Base-by-base conservation (phyloP, 257 asterid species). In the Solanum megistacrolobum region DNA sequence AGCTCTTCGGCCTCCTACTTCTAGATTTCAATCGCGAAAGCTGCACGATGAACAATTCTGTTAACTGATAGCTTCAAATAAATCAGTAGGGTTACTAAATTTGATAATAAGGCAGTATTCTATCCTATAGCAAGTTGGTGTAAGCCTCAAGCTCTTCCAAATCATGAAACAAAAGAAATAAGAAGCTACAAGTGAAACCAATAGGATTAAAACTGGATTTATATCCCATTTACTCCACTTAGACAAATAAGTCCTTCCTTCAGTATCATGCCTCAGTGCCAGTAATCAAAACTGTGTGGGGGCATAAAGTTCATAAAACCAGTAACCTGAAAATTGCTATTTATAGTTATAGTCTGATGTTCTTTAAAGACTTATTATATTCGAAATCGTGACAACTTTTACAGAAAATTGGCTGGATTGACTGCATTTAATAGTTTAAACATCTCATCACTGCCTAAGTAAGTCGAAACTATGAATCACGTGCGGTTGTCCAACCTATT, bases 11-110 rank as follows among this genome's bases (percentile, higher is more conserved):
- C 90, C 89, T 94, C 93, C 96, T 94, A 31, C 94, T 62, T 89
- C 95, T 90, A n/a, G 94, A 87, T 88, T 89, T 94, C 95, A 94
- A 89, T 16, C 94, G 96, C 14, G 95, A 93, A 87, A 93, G 92
- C 98, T 96, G 96, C 95, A 93, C 31, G 25, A 12, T 23, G 79
- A 10, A 65, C 36, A 68, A 41, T 32, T 31, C 12, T 9, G 27
- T 85, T 32, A 68, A 85, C 41, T 38, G 27, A 85, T 16, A 68
- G n/a, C 23, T 36, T 76, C 75, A 69, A 79, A 10, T 48, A 82
- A 82, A 82, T 20, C 39, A 39, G 36, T 13, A 18, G 10, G 43
- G 20, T 25, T 25, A 76, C 8, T 76, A 58, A 25, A 25, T 68
- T 5, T 76, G 72, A 20, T 48, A 41, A n/a, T n/a, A 5, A 23